phyloP scores from a whole-genome alignment of 148 eudicot species.

The Chenopodium formosanum region DNA sequence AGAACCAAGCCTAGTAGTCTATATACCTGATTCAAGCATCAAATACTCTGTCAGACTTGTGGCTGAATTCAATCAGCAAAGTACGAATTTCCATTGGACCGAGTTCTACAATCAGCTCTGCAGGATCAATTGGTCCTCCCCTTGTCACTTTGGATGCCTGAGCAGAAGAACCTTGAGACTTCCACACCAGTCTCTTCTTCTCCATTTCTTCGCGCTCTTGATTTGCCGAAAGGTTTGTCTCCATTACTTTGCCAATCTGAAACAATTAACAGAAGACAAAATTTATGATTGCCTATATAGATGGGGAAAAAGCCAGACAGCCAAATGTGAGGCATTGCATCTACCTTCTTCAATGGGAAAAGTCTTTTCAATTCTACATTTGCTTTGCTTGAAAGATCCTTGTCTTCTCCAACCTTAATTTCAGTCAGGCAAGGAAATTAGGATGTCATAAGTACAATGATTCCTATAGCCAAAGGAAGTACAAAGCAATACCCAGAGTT shows the following conservation, averaged over 20 bases:
- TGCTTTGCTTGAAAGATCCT: slow-evolving; percentile 72
- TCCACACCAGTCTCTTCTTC: slow-evolving; percentile 74
- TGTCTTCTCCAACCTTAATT: slow-evolving; percentile 80
- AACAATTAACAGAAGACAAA: neutral
- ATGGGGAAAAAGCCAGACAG: neutral
- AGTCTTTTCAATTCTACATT: slow-evolving; percentile 68
- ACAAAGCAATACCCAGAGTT: too few relatives aligned
- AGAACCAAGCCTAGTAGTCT: neutral
- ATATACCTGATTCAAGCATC: slow-evolving; percentile 31
- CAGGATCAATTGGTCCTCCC: slow-evolving; percentile 70
- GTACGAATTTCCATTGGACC: slow-evolving; percentile 96
- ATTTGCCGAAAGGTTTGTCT: slow-evolving; percentile 63
- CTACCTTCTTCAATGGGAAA: slow-evolving; percentile 70
- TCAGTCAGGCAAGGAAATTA: slow-evolving; percentile 5
- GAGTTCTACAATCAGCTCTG: slow-evolving; percentile 62
- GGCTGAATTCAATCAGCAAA: slow-evolving; percentile 55
- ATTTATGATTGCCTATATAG: neutral
- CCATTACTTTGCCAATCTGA: slow-evolving; percentile 43
- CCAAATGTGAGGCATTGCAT: neutral
- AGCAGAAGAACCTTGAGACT: slow-evolving; percentile 47
- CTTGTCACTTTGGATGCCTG: slow-evolving; percentile 38
- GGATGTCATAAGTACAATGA: neutral
- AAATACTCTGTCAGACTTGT: slow-evolving; percentile 27
- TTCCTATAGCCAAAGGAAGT: neutral
- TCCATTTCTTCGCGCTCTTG: slow-evolving; percentile 85